Base-by-base conservation (phyloP, 2,329 filamentous ascomycete species). In the Pseudofabraea citricarpa region DNA sequence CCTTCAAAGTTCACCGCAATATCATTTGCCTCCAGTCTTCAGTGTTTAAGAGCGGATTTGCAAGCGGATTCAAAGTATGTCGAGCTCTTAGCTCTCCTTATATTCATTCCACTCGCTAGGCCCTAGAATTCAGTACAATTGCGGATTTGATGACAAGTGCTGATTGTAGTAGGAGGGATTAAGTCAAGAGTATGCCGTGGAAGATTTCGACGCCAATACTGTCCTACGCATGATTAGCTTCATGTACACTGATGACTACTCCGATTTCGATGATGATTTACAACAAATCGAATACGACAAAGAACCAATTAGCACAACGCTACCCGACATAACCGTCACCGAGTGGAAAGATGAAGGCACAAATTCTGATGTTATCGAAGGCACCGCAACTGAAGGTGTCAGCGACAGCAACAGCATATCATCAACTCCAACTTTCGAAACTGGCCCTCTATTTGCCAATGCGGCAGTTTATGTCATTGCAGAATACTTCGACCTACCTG, bases 171-270 rank as follows among this genome's bases (percentile, higher is more conserved):
- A n/a, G n/a, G n/a, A n/a, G n/a, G n/a, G n/a, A n/a, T n/a, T n/a
- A n/a, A n/a, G n/a, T n/a, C n/a, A n/a, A n/a, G n/a, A n/a, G n/a
- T n/a, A n/a, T n/a, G n/a, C n/a, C n/a, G n/a, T n/a, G n/a, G 61
- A 70, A 2, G 66, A 73, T 47, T 82, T 87, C 49, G 75, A 87
- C 51, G 64, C 85, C 32, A 81, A 86, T 48, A 81, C 86, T 16
- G 80, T 87, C 45, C 80, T 84, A 45, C 86, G 79, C 60, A 86
- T 90, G 55, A 74, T 91, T 53, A 83, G 90, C 61, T 91, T 80
- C 63, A 77, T 90, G 42, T 93, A 93, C 66, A 89, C 84, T 2
- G 77, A 77, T 61, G 85, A 91, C 66, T 90, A 95, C 20, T 21
- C 20, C 3, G 39, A 41, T 15, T 12, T 13, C 20, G n/a, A 12